phyloP scores from a whole-genome alignment of 805 yeast species.

The Brettanomyces naardenensis region DNA sequence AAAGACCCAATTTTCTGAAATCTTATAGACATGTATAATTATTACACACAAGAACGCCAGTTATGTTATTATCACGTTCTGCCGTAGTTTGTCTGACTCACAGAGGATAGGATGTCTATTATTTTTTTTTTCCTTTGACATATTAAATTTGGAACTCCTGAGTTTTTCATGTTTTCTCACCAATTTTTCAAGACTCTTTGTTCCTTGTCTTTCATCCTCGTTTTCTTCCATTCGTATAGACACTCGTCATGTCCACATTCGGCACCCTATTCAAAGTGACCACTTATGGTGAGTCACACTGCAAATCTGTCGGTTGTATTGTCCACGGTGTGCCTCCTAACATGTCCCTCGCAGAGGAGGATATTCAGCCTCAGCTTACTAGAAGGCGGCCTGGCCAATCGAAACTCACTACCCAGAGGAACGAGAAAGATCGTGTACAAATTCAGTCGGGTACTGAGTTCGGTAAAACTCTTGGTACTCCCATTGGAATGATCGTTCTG shows the following conservation, averaged over 20 bases:
- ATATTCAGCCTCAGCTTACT: slow-evolving; percentile 90
- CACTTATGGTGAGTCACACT: slow-evolving; percentile 97
- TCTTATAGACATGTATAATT: too few relatives aligned
- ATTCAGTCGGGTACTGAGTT: slow-evolving; percentile 93
- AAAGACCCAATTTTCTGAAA: too few relatives aligned
- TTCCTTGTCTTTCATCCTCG: too few relatives aligned
- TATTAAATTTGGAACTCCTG: too few relatives aligned
- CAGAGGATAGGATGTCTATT: too few relatives aligned
- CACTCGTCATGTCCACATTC: slow-evolving; percentile 56
- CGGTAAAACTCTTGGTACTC: slow-evolving; percentile 89
- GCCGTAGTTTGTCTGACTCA: too few relatives aligned
- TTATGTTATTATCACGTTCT: too few relatives aligned
- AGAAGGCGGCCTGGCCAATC: slow-evolving; percentile 98
- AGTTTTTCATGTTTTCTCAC: too few relatives aligned
- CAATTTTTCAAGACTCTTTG: too few relatives aligned
- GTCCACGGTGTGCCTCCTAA: slow-evolving; percentile 99
- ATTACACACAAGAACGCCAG: too few relatives aligned
- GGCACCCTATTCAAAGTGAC: slow-evolving; percentile 68
- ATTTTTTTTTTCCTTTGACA: background rate
- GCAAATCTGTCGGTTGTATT: slow-evolving; percentile 95
- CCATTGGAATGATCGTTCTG: slow-evolving; percentile 85
- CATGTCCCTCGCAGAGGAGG: slow-evolving; percentile 72
- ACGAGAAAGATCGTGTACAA: slow-evolving; percentile 87
- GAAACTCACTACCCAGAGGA: slow-evolving; percentile 86
- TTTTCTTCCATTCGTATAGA: too few relatives aligned